Conservation (phyloP, 2,329 filamentous ascomycete genomes). For the Tricladium varicosporioides region DNA sequence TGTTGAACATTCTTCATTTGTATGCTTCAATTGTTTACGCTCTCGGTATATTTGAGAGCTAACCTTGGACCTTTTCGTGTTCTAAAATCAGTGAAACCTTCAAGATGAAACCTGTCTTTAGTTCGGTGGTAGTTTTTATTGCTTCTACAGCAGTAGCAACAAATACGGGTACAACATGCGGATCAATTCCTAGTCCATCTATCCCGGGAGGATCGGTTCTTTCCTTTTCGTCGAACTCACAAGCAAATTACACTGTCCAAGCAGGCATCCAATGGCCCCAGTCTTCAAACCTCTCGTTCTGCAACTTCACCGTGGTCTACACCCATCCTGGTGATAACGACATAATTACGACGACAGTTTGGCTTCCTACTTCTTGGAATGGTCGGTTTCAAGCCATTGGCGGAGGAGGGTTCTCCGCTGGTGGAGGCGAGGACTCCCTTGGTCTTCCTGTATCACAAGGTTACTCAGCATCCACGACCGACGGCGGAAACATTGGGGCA, state of each 20-base stretch:
- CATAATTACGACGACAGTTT: constrained; percentile 23
- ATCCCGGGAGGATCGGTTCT: neutral
- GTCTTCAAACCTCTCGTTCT: constrained; percentile 19
- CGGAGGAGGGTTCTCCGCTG: constrained; percentile 32
- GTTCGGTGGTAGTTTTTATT: no score
- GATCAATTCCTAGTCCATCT: neutral
- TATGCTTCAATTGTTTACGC: no score
- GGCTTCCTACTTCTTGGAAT: constrained; percentile 34
- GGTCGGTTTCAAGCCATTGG: constrained; percentile 32
- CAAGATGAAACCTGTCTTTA: no score
- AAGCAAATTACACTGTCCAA: neutral
- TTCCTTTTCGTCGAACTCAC: neutral
- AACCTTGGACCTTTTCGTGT: no score
- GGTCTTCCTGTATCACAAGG: constrained; percentile 27
- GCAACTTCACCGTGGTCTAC: constrained; percentile 31
- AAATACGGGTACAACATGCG: neutral
- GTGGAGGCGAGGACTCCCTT: constrained; percentile 22
- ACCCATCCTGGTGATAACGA: constrained; percentile 27
- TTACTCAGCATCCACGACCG: constrained; percentile 30
- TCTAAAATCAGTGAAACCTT: no score
- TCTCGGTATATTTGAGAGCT: no score
- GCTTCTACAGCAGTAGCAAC: neutral
- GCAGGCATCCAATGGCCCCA: neutral
- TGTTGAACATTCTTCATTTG: no score
- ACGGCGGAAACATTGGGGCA: constrained; percentile 24